Percentiles rank a stretch among this genome's conserved stretches.
phyloP scores from a whole-genome alignment of 805 yeast genomes.

The Candida orba region DNA sequence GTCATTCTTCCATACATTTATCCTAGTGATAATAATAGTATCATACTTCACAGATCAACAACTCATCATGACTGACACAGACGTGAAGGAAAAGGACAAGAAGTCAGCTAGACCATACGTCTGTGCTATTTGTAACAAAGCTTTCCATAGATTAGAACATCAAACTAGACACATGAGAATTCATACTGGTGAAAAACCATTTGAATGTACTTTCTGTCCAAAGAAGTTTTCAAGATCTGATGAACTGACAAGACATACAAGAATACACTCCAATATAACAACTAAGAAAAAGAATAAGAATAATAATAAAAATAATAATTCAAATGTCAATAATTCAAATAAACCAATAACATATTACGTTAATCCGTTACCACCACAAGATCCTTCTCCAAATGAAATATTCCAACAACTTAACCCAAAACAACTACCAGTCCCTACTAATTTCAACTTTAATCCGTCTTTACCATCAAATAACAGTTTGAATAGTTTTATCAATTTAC shows the following conservation, averaged over 20 bases:
- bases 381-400: conserved; percentile 1
- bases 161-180: conserved; percentile 88
- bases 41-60: background rate
- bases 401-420: no score
- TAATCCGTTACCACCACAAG: conserved; percentile 12
- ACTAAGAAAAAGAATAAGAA: conserved; percentile 26
- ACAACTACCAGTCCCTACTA: no score
- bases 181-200: conserved; percentile 92
- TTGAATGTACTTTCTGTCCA: conserved; percentile 71
- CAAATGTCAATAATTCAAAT: conserved; percentile 9
- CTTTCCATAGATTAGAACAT: conserved; percentile 84
- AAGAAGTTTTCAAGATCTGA: conserved; percentile 77
- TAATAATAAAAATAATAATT: conserved; percentile 23
- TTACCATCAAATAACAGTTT: background rate
- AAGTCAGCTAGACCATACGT: conserved; percentile 57
- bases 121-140: conserved; percentile 78
- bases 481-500: conserved; percentile 17
- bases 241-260: conserved; percentile 78
- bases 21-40: no score
- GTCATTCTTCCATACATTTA: background rate
- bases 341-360: conserved; percentile 25
- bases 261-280: conserved; percentile 65
- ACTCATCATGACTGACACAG: background rate
- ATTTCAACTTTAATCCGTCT: no score
- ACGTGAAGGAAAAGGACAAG: background rate